Evolutionary conservation across 176 grass and related monocot genomes (phyloP).

Genomic region (Hordeum marinum): DNA sequence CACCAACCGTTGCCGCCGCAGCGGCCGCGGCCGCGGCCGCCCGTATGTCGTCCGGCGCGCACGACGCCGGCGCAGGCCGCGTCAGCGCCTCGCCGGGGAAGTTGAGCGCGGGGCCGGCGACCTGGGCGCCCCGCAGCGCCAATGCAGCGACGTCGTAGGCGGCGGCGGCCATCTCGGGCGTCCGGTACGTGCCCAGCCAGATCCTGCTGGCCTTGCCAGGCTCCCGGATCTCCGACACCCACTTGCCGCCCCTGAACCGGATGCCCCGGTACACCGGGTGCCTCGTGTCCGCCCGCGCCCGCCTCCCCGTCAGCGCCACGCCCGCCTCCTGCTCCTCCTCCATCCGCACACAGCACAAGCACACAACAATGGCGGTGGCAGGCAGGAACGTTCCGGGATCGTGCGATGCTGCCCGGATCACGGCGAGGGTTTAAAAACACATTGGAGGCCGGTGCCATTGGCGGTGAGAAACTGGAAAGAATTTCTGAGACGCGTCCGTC

Average conservation of each 20-base stretch:
- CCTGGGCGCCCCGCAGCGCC: conserved; percentile 55
- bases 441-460: neutral
- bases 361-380: neutral
- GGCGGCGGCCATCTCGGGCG: conserved; percentile 77
- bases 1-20: neutral
- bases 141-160: conserved; percentile 75
- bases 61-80: conserved; percentile 27
- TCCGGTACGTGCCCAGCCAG: conserved; percentile 73
- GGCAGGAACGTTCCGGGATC: no score
- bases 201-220: conserved; percentile 66
- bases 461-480: neutral
- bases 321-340: neutral
- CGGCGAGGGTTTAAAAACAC: conserved; percentile 35
- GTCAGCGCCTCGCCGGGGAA: conserved; percentile 34
- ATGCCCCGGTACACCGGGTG: conserved; percentile 64
- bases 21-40: conserved; percentile 14
- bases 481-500: neutral
- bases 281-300: conserved; percentile 35
- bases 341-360: neutral
- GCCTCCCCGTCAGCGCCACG: neutral
- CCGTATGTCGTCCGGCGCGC: conserved; percentile 53
- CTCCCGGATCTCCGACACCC: conserved; percentile 85
- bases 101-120: conserved; percentile 45
- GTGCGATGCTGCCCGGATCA: neutral
- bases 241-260: conserved; percentile 61